Evolutionary conservation across 2,329 filamentous ascomycete genomes (phyloP), one percentile per base, ranked within the genome.

Genomic region (Albifimbria verrucaria): DNA sequence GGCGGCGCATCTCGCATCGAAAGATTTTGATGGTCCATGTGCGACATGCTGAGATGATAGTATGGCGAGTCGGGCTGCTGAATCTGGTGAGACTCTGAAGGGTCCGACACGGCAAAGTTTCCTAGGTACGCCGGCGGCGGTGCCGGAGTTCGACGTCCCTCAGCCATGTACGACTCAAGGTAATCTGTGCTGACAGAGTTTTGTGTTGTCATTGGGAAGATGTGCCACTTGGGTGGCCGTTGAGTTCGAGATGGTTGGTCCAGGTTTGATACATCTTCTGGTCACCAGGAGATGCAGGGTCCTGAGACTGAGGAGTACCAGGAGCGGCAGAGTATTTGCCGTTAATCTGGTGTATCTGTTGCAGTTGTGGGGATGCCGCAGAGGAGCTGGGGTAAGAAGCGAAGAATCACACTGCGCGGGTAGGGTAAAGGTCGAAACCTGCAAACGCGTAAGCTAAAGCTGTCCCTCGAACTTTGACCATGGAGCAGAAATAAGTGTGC

Each of bases 301-400:
- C 75, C 55, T 79, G 77, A 7, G 71, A 62, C 42, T 61, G 66
- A 25, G 71, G 59, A 28, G 65, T 65, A 20, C 65, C 62, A 36
- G 68, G 65, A n/a, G 71, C 69, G 17, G 69, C 62, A 45, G 60
- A 72, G 56, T 77, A 78, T 24, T 69, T 65, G 53, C 68, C 65
- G 59, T 70, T 67, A 48, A 72, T 67, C 58, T 78, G 77, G 51
- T 66, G 65, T 49, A 68, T 69, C 52, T 79, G 75, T 50, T 73
- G 69, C 43, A 79, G 59, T 48, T 75, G 74, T 50, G 79, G 79
- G 26, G 79, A 82, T 24, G 68, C 73, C 52, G 71, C 69, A 47
- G 70, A 69, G 46, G 79, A 81, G n/a, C 75, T 73, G 23, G 80
- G 79, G 79, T 80, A 48, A 79, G 66, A 52, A 81, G 68, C 44